A percentile compares a stretch with the other conserved stretches of the same genome.
These are phyloP conservation scores for Gleditsia sinensis DNA, from an alignment of 306 rosid species.

Conservation along the genomic window DNA sequence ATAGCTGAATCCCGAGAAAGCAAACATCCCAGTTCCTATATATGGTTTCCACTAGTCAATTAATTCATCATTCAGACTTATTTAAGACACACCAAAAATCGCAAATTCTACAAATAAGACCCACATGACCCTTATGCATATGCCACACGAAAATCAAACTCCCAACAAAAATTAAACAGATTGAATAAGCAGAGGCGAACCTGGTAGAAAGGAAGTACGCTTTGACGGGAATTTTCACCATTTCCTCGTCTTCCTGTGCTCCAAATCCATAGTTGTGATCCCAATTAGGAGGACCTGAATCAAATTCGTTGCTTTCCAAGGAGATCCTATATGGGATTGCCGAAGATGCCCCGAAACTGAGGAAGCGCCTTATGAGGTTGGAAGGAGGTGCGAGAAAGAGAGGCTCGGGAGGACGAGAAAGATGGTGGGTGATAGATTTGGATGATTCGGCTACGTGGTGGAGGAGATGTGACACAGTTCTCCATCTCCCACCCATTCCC, in stretches of 20 bases:
- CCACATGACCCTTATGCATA: conserved; percentile 20
- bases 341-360: conserved; percentile 50
- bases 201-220: conserved; percentile 92
- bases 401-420: conserved; percentile 17
- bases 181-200: conserved; percentile 37
- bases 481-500: conserved; percentile 92
- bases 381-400: conserved; percentile 25
- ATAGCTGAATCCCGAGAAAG: background rate
- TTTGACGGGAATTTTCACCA: conserved; percentile 71
- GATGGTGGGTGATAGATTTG: conserved; percentile 30
- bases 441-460: conserved; percentile 41
- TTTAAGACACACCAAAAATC: too few relatives aligned
- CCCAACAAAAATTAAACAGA: conserved; percentile 21
- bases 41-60: background rate
- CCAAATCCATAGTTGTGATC: conserved; percentile 30
- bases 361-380: conserved; percentile 24
- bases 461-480: conserved; percentile 57
- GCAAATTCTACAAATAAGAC: background rate
- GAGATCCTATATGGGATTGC: conserved; percentile 53
- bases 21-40: background rate
- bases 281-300: conserved; percentile 32
- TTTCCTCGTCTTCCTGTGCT: conserved; percentile 40
- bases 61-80: background rate
- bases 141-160: background rate
- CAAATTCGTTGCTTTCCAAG: conserved; percentile 41